Evolutionary conservation across 2,329 filamentous ascomycete genomes (phyloP).

Genomic region (Calonectria ilicicola): DNA sequence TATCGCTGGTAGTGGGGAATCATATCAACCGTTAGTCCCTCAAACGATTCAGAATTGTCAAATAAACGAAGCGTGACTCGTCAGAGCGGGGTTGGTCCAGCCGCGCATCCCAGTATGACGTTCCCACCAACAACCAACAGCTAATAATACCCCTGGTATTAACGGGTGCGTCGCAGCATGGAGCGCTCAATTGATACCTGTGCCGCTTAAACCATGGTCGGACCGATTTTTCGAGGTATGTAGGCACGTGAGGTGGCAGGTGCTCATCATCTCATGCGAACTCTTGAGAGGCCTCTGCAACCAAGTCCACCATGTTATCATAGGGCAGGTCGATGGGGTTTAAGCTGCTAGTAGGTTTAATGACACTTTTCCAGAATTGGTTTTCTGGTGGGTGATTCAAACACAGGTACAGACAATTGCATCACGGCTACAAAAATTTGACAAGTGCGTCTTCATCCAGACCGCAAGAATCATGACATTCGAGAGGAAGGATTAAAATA

Average conservation of each 20-base stretch:
- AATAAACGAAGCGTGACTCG: conserved; percentile 1
- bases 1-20: background rate
- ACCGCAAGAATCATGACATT: too few species aligned
- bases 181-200: background rate
- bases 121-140: conserved; percentile 4
- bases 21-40: background rate
- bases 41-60: background rate
- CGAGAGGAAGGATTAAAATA: too few species aligned
- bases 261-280: background rate
- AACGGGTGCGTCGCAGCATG: too few species aligned
- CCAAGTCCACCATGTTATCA: too few species aligned
- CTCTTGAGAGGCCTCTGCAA: too few species aligned
- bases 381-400: too few species aligned
- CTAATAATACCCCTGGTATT: background rate
- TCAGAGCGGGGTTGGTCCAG: background rate
- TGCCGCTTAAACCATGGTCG: background rate
- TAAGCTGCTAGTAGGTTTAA: too few species aligned
- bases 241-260: background rate
- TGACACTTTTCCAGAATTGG: too few species aligned
- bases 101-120: background rate
- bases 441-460: too few species aligned
- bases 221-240: background rate
- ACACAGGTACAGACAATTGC: too few species aligned
- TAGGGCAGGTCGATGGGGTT: too few species aligned
- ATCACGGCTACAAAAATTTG: too few species aligned